These are phyloP conservation scores for Orbilia javanica DNA, from an alignment of 2,329 filamentous ascomycete genomes.

Conservation along the genomic window DNA sequence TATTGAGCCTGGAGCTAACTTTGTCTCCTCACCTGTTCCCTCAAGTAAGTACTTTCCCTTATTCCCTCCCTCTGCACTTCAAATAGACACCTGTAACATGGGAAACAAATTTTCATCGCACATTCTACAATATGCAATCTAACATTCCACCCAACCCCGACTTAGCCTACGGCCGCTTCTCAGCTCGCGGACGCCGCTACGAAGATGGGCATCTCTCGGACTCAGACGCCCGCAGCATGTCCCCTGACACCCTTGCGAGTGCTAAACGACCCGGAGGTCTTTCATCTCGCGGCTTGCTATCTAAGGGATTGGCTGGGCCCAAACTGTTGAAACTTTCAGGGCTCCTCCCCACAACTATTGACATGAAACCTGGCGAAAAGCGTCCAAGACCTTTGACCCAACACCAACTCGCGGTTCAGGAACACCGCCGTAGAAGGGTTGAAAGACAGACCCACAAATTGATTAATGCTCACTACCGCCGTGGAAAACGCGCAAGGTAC, in stretches of 20 bases:
- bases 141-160: constrained; percentile 11
- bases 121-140: not conserved
- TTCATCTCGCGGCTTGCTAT: constrained; percentile 47
- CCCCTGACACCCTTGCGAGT: constrained; percentile 38
- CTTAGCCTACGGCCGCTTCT: constrained; percentile 49
- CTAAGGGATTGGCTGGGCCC: constrained; percentile 51
- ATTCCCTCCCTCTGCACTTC: not conserved
- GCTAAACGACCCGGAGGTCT: constrained; percentile 32
- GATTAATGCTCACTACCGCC: constrained; percentile 62
- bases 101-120: not conserved
- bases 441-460: constrained; percentile 83
- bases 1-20: constrained; percentile 48
- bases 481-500: constrained; percentile 72
- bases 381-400: constrained; percentile 81
- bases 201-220: constrained; percentile 50
- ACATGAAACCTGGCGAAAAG: constrained; percentile 69
- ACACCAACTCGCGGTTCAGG: constrained; percentile 83
- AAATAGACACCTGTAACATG: not conserved
- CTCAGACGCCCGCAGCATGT: constrained; percentile 55
- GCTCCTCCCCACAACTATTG: constrained; percentile 63
- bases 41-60: constrained; percentile 45
- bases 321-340: constrained; percentile 42
- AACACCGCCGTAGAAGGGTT: constrained; percentile 82
- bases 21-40: constrained; percentile 53
- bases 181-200: constrained; percentile 53